Base-by-base conservation (phyloP, 345 rosid genomes). In the Pistacia atlantica region DNA sequence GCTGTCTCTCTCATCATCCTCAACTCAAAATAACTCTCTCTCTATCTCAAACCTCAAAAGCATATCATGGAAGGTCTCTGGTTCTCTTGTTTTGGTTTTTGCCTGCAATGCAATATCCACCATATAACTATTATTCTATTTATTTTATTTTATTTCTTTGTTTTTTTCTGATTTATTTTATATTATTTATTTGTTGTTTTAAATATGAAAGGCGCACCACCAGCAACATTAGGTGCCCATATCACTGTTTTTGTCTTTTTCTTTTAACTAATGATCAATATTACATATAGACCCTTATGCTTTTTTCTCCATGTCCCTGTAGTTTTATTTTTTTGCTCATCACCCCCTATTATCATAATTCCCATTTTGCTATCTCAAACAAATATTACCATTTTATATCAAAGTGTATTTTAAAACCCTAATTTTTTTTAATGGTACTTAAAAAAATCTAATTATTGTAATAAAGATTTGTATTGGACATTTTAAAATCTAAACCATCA, bases 91-190 rank as follows among this genome's bases (percentile, higher is more conserved):
- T 54, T 54, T 16, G 18, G 6, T 54, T 16, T 16, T 54, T 54
- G n/a, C 57, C 57, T 56, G 87, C 86, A 54, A 0, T 82, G 83
- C 92, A 87, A 80, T 89, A 81, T 84, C 91, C 87, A 87, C 92
- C 92, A 80, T 88, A 84, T 62, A 75, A 73, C 46, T 79, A 77
- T 42, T 87, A 79, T 86, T 86, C 84, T 80, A 62, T 63, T 73
- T 35, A 65, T 61, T 82, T 63, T 69, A n/a, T 61, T 82, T 63
- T 69, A n/a, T 11, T 42, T 20, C 68, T 55, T 12, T 59, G 5
- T 71, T 73, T n/a, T 7, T 49, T 18, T 56, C 37, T 69, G 65
- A 35, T 14, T 8, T 65, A 35, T 77, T 74, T 75, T 75, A 37
- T 73, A 17, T 65, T 55, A 20, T 69, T 51, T 31, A 18, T 71